Percentiles rank a stretch among this genome's conserved stretches.
Conservation (phyloP, 306 rosid species). For the Lathyrus oleraceus region DNA sequence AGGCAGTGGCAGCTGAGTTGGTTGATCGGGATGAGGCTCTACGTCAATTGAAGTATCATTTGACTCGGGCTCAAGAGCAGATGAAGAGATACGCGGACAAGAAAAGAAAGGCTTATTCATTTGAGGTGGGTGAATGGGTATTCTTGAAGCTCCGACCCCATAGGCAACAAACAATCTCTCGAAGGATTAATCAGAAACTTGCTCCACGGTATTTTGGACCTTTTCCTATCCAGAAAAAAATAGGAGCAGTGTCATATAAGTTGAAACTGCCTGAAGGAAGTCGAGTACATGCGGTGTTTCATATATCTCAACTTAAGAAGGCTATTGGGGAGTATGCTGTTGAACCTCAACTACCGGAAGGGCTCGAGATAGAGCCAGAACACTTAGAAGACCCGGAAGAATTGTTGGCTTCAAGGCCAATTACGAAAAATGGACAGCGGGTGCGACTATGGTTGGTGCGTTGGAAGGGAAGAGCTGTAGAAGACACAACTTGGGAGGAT, state of each 20-base stretch:
- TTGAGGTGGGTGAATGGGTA: neutral
- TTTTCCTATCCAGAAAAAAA: neutral
- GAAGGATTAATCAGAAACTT: neutral
- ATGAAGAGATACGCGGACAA: neutral
- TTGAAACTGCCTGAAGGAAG: neutral
- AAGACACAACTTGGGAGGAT: neutral
- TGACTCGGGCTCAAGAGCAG: neutral
- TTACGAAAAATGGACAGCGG: neutral
- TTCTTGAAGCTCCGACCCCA: neutral
- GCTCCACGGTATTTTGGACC: neutral
- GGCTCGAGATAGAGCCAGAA: neutral
- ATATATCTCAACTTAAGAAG: neutral
- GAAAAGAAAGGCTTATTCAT: neutral
- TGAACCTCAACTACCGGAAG: neutral
- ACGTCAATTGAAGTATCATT: neutral
- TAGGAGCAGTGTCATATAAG: neutral
- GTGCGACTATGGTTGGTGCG: neutral
- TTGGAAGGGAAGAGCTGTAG: neutral
- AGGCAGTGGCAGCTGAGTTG: neutral
- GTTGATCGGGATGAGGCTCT: neutral
- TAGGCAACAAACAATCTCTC: neutral
- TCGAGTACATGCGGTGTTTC: neutral
- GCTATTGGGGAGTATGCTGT: neutral
- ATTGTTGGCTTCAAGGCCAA: neutral
- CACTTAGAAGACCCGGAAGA: neutral